Base-by-base conservation (phyloP, 441 rosid species). In the Codiaeum variegatum region DNA sequence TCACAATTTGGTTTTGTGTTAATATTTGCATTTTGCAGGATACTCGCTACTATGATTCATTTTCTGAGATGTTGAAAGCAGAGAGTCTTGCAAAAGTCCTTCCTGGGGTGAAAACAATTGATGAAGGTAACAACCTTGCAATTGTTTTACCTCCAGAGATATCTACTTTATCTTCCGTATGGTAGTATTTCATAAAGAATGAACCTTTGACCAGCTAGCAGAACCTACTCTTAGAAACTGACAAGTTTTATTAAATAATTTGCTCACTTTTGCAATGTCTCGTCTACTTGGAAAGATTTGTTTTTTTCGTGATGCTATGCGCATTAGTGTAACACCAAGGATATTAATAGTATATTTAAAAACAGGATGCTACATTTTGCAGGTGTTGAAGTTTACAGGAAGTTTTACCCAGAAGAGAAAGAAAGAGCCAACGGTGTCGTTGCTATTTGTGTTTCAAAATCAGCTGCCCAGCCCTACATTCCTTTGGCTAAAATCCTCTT, bases 331-430 rank as follows among this genome's bases (percentile, higher is more conserved):
- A 36, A 55, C 24, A 38, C 21, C 8, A 29, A 31, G 26, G 15
- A 0, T 19, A 3, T 9, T n/a, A n/a, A 6, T 62, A 3, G 21
- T 28, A n/a, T 69, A 47, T 31, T 12, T 23, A 34, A 28, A 38
- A 36, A 65, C 9, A 34, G 49, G 54, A 60, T 60, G 42, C 60
- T 11, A 52, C 32, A n/a, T 52, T 38, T 71, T 76, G 64, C 79
- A 86, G 91, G 93, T 54, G 82, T 88, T 71, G 66, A 23, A 80
- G 83, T 88, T 73, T 90, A 88, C 75, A 71, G 90, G 69, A 87
- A 83, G 73, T 90, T 90, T 75, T 90, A 86, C 71, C 15, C 88
- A 18, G 87, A 89, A 83, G 88, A 85, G 67, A 85, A 86, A 71
- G 97, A 91, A 76, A 83, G 70, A 76, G 63, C 74, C 26, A 85